phyloP scores from a whole-genome alignment of 441 rosid genomes.

The Populus hybrid region DNA sequence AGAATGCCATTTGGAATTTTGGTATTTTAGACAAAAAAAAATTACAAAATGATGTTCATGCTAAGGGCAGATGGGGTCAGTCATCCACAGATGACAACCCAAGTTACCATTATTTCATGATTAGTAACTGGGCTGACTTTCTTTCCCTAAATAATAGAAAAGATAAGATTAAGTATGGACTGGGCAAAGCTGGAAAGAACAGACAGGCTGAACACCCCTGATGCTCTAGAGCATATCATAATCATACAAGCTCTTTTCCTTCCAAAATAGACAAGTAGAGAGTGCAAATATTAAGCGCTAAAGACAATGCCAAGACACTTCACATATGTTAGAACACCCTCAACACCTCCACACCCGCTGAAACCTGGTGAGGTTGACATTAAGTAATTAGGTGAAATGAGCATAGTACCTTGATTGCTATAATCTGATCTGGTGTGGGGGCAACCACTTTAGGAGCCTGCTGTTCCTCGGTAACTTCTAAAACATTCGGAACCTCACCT shows the following conservation, averaged over 20 bases:
- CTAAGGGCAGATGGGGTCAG: neutral
- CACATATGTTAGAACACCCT: neutral
- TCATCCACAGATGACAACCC: neutral
- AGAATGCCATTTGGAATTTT: neutral
- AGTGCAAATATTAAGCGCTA: neutral
- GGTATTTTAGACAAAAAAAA: neutral
- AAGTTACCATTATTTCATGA: neutral
- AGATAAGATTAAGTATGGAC: neutral
- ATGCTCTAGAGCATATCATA: neutral
- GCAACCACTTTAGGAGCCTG: slow-evolving; percentile 71
- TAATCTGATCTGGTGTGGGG: slow-evolving; percentile 89
- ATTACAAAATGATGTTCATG: neutral
- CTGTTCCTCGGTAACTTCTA: slow-evolving; percentile 53
- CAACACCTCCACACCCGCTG: neutral
- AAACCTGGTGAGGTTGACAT: neutral
- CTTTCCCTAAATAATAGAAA: neutral
- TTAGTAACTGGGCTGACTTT: neutral
- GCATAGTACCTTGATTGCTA: slow-evolving; percentile 82
- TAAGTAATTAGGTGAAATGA: slow-evolving; percentile 5
- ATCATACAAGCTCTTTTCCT: neutral
- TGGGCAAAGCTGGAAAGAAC: neutral
- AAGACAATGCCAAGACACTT: neutral
- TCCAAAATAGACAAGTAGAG: neutral
- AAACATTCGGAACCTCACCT: slow-evolving; percentile 49
- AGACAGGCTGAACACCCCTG: neutral